These are phyloP conservation scores for Leishmania martiniquensis DNA, from an alignment of 208 protist genomes.

Conservation along the genomic window DNA sequence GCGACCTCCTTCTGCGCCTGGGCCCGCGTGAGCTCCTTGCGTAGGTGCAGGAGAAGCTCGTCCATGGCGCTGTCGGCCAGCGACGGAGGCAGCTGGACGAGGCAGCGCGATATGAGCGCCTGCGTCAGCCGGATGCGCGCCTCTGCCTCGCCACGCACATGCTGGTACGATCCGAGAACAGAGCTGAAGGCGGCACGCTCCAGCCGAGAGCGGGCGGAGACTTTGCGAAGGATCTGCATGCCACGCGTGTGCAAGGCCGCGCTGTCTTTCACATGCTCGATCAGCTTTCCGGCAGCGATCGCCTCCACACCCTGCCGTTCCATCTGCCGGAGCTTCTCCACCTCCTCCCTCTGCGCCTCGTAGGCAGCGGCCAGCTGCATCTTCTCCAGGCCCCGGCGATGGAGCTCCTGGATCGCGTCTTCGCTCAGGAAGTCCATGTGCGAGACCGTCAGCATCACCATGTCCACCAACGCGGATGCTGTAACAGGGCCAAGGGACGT, in stretches of 20 bases:
- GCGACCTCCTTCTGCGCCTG: slow-evolving; percentile 24
- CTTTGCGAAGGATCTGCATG: slow-evolving; percentile 49
- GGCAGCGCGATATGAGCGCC: slow-evolving; percentile 65
- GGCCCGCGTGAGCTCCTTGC: slow-evolving; percentile 38
- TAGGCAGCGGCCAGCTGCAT: slow-evolving; percentile 71
- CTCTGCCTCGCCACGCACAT: slow-evolving; percentile 53
- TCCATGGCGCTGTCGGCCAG: slow-evolving; percentile 70
- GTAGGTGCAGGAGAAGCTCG: slow-evolving; percentile 43
- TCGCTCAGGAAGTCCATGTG: slow-evolving; percentile 48
- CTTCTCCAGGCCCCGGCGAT: slow-evolving; percentile 54
- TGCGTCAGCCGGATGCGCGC: slow-evolving; percentile 57
- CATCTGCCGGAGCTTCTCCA: slow-evolving; percentile 59
- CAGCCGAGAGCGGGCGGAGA: slow-evolving; percentile 45
- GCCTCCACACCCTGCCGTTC: slow-evolving; percentile 80
- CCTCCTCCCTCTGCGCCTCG: slow-evolving; percentile 67
- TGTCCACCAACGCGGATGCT: slow-evolving; percentile 58
- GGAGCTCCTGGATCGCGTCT: slow-evolving; percentile 47
- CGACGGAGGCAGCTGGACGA: slow-evolving; percentile 60
- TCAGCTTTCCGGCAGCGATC: slow-evolving; percentile 58
- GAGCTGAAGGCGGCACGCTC: slow-evolving; percentile 61
- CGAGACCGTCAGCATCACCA: slow-evolving; percentile 68
- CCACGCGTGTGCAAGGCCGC: slow-evolving; percentile 47
- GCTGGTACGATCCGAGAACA: slow-evolving; percentile 54
- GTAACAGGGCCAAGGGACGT: slow-evolving; percentile 61
- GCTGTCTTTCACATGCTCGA: slow-evolving; percentile 71